These are phyloP conservation scores for Pisolithus microcarpus DNA, from an alignment of 768 basidiomycete species.

Conservation along the genomic window DNA sequence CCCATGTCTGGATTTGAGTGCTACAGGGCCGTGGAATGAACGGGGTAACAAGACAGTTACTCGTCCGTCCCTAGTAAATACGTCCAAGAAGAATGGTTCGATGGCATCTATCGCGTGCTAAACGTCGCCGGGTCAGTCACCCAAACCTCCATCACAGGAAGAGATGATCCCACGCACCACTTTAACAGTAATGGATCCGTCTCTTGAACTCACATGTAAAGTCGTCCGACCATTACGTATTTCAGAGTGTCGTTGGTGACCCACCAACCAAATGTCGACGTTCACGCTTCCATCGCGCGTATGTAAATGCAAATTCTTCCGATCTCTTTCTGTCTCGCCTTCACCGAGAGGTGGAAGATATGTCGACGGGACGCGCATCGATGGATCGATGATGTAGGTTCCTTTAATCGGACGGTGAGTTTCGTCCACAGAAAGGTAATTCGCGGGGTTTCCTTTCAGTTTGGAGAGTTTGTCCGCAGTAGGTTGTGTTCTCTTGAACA, in stretches of 20 bases:
- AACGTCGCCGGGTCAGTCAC: not conserved
- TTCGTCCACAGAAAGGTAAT: constrained; percentile 6
- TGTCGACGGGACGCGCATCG: constrained; percentile 6
- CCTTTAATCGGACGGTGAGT: constrained; percentile 6
- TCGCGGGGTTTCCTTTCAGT: constrained; percentile 4
- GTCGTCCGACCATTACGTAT: not conserved
- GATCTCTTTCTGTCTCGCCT: constrained; percentile 19
- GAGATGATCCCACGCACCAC: constrained; percentile 5
- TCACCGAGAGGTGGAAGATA: constrained; percentile 8
- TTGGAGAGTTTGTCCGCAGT: not conserved
- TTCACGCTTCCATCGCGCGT: constrained; percentile 30
- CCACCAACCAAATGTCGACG: constrained; percentile 34
- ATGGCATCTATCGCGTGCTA: constrained; percentile 10
- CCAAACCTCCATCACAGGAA: no score
- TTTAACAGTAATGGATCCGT: constrained; percentile 2
- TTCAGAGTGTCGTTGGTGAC: not conserved
- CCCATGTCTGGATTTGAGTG: constrained; percentile 23
- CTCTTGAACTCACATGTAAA: constrained; percentile 1
- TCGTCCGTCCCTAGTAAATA: constrained; percentile 21
- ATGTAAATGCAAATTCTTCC: constrained; percentile 33
- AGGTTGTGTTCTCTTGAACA: not conserved
- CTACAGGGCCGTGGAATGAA: constrained; percentile 34
- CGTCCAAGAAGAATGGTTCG: constrained; percentile 9
- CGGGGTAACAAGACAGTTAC: constrained; percentile 33
- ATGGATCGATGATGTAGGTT: constrained; percentile 12